Percentiles rank a stretch among this genome's conserved stretches.
Evolutionary conservation across 306 rosid species (phyloP).

Genomic region (Lithocarpus polystachyus): DNA sequence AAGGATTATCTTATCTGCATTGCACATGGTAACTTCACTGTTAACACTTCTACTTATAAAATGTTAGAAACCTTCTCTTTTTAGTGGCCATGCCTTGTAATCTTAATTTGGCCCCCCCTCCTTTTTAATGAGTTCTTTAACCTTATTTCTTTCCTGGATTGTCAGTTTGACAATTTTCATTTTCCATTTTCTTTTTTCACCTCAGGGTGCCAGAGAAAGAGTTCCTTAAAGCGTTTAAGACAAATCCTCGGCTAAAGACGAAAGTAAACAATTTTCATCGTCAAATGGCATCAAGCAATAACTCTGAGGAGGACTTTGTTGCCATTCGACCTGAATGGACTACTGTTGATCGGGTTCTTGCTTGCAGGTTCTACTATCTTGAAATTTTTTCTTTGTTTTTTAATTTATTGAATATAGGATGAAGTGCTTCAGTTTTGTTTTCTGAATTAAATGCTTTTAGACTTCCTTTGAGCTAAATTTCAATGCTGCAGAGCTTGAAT

Average conservation of each 20-base stretch:
- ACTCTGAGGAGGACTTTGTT: constrained; percentile 84
- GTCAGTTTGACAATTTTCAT: constrained; percentile 22
- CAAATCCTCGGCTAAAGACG: constrained; percentile 76
- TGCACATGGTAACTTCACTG: constrained; percentile 69
- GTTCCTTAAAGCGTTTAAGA: constrained; percentile 88
- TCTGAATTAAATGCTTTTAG: constrained; percentile 4
- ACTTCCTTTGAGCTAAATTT: constrained; percentile 14
- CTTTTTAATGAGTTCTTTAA: background rate
- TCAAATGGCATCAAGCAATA: constrained; percentile 65
- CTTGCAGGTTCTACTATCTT: constrained; percentile 73
- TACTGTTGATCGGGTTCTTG: constrained; percentile 85
- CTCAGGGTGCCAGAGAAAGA: constrained; percentile 95
- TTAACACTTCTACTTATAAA: background rate
- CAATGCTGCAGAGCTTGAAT: constrained; percentile 14
- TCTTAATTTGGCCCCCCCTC: background rate
- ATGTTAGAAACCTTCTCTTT: constrained; percentile 16
- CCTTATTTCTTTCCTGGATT: constrained; percentile 5
- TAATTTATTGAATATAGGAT: constrained; percentile 9
- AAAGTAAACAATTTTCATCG: constrained; percentile 83
- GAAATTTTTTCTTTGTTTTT: constrained; percentile 22
- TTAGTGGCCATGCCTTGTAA: background rate
- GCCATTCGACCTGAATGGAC: constrained; percentile 99
- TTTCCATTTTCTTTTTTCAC: constrained; percentile 11
- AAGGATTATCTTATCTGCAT: constrained; percentile 86
- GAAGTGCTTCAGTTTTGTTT: constrained; percentile 7